phyloP scores from a whole-genome alignment of 441 rosid species.

The Euphorbia corollata region DNA sequence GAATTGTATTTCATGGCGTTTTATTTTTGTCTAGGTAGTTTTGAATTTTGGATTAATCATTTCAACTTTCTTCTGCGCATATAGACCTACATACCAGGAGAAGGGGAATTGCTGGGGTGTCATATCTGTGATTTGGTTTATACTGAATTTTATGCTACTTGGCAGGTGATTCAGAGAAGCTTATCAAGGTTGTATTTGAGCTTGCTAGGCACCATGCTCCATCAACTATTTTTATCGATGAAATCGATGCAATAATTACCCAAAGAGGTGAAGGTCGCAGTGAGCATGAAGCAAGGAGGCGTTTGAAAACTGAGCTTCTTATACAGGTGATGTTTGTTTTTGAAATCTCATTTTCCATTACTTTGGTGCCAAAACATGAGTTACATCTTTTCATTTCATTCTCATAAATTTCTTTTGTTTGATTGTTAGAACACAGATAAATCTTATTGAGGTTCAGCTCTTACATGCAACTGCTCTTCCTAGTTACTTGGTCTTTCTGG shows the following conservation, averaged over 20 bases:
- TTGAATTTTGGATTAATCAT: neutral
- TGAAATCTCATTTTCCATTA: neutral
- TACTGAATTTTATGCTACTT: constrained; percentile 3
- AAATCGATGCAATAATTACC: constrained; percentile 89
- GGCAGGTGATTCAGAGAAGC: constrained; percentile 93
- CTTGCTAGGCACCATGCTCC: constrained; percentile 91
- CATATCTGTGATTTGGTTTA: neutral
- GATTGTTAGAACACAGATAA: neutral
- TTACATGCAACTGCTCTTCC: neutral
- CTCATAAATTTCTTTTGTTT: neutral
- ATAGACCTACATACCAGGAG: neutral
- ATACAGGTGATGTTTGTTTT: constrained; percentile 57
- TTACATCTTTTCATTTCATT: neutral
- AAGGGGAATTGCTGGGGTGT: neutral
- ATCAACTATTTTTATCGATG: constrained; percentile 89
- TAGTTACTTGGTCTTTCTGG: neutral
- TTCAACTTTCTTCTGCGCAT: neutral
- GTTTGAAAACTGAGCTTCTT: constrained; percentile 87
- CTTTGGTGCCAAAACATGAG: neutral
- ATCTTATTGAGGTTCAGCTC: neutral
- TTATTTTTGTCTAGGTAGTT: neutral
- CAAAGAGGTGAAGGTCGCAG: constrained; percentile 89
- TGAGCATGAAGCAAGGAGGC: constrained; percentile 98
- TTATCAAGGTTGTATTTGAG: constrained; percentile 81
- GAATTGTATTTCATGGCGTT: neutral